Base-by-base conservation (phyloP, 352 stramenopile species). In the Pythium coloratum region DNA sequence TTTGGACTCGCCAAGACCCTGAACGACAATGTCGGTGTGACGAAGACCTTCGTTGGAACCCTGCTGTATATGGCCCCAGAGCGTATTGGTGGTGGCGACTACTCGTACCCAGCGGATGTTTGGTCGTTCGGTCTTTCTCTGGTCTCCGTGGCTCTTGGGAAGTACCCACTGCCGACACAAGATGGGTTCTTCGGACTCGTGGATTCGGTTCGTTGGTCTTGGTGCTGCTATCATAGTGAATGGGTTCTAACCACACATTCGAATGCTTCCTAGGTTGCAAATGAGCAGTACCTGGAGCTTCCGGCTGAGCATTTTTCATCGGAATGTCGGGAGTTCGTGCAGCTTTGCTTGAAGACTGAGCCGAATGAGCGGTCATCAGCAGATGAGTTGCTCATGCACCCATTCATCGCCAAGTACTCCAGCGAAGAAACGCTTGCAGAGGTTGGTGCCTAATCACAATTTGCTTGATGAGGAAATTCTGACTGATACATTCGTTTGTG, bases 51-150 rank as follows among this genome's bases (percentile, higher is more conserved):
- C 69, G 91, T 98, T 26, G 94, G 94, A 1, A 98, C 94, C 6
- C 60, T 98, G 59, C 75, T 96, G 4, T 98, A 98, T 72, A 98
- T 98, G 95, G 90, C 91, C 2, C 95, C 95, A 20, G 95, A 98
- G 73, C 86, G 95, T 14, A 97, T 98, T 63, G 86, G 86, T 28
- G 91, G 91, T 12, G 88, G 90, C 1, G 87, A 94, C 62, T 98
- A 98, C 74, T 94, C 81, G 8, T 97, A 92, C 70, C 76, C 88
- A 86, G 88, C 88, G 33, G 88, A 95, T 62, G 73, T 95, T 38
- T 95, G 88, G 88, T 95, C 88, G 5, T 95, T 92, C 54, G 88
- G 88, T 16, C 70, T 95, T 28, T 84, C 81, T 2, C 59, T 95
- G 13, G 79, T 94, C 42, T 93, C 84, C 30, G 86, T 95, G 38